Evolutionary conservation across 2,329 filamentous ascomycete species (phyloP).

Genomic region (Hymenoscyphus albidus): DNA sequence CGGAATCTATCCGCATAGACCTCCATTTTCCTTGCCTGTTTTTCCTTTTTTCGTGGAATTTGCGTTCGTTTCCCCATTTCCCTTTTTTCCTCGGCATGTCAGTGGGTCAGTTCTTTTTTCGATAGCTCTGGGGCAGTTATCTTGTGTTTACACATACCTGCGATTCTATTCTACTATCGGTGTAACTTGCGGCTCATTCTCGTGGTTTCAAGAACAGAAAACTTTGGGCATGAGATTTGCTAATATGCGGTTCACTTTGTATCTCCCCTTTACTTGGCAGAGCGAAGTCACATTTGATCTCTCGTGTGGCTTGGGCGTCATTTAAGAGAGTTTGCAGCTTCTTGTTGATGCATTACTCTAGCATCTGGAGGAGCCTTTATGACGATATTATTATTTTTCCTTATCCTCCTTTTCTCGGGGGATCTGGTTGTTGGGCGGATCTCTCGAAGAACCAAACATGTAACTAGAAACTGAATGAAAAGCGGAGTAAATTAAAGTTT

Average conservation of each 20-base stretch:
- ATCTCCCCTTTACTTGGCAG: slow-evolving; percentile 16
- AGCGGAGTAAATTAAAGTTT: slow-evolving; percentile 8
- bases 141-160: slow-evolving; percentile 29
- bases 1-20: slow-evolving; percentile 29
- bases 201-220: neutral
- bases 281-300: slow-evolving; percentile 2
- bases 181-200: slow-evolving; percentile 11
- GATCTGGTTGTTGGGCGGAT: slow-evolving; percentile 19
- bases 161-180: slow-evolving; percentile 19
- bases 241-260: slow-evolving; percentile 21
- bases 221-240: slow-evolving; percentile 3
- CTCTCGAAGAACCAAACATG: slow-evolving; percentile 22
- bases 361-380: slow-evolving; percentile 13
- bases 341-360: slow-evolving; percentile 3
- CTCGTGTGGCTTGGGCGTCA: slow-evolving; percentile 4
- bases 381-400: slow-evolving; percentile 27
- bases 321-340: slow-evolving; percentile 13
- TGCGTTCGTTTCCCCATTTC: slow-evolving; percentile 16
- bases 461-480: slow-evolving; percentile 25
- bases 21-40: slow-evolving; percentile 19
- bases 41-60: slow-evolving; percentile 23
- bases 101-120: slow-evolving; percentile 27
- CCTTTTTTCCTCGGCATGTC: slow-evolving; percentile 20
- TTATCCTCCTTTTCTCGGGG: slow-evolving; percentile 13
- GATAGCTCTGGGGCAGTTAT: slow-evolving; percentile 27